A percentile compares a stretch with the other conserved stretches of the same genome.
These are phyloP conservation scores for Sisymbrium altissimum DNA, from an alignment of 345 rosid species.

Conservation along the genomic window DNA sequence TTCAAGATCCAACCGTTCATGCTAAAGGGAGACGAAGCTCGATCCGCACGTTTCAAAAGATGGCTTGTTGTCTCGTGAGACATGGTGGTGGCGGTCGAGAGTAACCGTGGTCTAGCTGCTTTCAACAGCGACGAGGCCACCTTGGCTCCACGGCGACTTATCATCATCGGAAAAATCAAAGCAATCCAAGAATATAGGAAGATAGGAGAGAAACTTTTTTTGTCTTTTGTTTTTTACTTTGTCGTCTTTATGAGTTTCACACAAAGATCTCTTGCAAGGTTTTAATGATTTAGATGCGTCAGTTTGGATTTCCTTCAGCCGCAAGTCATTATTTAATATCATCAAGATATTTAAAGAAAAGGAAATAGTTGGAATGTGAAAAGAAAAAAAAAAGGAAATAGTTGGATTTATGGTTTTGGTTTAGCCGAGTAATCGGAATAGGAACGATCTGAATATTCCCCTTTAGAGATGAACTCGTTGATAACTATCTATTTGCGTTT, in stretches of 20 bases:
- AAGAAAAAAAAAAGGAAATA: too few species aligned
- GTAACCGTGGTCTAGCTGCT: constrained; percentile 13
- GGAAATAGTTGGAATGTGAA: too few species aligned
- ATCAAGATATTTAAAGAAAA: too few species aligned
- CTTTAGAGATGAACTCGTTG: too few species aligned
- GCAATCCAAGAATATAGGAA: constrained; percentile 28
- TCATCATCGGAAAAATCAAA: not conserved
- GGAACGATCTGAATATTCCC: too few species aligned
- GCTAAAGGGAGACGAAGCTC: not conserved
- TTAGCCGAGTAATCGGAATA: too few species aligned
- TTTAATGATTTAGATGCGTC: too few species aligned
- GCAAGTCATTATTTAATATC: too few species aligned
- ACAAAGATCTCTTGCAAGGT: not conserved
- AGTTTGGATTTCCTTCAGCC: too few species aligned
- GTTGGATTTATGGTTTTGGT: too few species aligned
- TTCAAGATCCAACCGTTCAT: constrained; percentile 14
- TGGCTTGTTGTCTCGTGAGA: constrained; percentile 19
- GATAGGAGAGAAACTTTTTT: not conserved
- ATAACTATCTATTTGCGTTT: too few species aligned
- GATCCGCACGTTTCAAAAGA: constrained; percentile 6
- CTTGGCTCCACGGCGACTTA: constrained; percentile 32
- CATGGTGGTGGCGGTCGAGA: not conserved
- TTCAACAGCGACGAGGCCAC: constrained; percentile 21
- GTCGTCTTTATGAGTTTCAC: constrained; percentile 10
- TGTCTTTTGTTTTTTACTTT: not conserved